These are phyloP conservation scores for Catharanthus roseus DNA, from an alignment of 257 asterid species.

Conservation along the genomic window DNA sequence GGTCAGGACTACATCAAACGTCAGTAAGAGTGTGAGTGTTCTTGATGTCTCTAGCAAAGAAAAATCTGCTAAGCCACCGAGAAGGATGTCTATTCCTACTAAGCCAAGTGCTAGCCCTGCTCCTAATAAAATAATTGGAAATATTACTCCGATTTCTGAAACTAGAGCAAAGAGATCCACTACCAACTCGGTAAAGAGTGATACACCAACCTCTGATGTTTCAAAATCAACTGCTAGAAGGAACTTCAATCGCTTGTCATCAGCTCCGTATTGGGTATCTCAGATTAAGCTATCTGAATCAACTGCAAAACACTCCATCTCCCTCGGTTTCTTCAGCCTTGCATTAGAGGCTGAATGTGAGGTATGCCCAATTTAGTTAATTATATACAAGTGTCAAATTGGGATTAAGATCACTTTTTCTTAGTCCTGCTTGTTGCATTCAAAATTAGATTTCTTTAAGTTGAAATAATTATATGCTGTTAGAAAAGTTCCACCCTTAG, in stretches of 20 bases:
- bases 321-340: constrained; percentile 87
- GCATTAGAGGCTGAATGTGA: constrained; percentile 85
- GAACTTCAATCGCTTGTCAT: constrained; percentile 52
- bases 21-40: constrained; percentile 68
- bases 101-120: constrained; percentile 62
- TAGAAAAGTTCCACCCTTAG: too few relatives aligned
- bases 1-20: constrained; percentile 46
- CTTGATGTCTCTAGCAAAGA: constrained; percentile 78
- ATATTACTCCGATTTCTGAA: constrained; percentile 74
- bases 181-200: constrained; percentile 41
- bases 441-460: too few relatives aligned
- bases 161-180: constrained; percentile 47
- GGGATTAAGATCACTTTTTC: too few relatives aligned
- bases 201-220: constrained; percentile 56
- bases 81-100: constrained; percentile 74
- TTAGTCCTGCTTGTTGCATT: too few relatives aligned
- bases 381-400: too few relatives aligned
- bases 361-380: constrained; percentile 27
- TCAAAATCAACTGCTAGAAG: constrained; percentile 51
- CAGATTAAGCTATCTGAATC: constrained; percentile 82
- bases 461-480: too few relatives aligned
- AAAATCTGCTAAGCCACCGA: constrained; percentile 76
- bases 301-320: constrained; percentile 70
- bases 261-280: constrained; percentile 80
- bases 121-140: constrained; percentile 51